A percentile compares a stretch with the other conserved stretches of the same genome.
Evolutionary conservation across 768 basidiomycete species (phyloP).

Genomic region (Leucosporidium yakuticum): DNA sequence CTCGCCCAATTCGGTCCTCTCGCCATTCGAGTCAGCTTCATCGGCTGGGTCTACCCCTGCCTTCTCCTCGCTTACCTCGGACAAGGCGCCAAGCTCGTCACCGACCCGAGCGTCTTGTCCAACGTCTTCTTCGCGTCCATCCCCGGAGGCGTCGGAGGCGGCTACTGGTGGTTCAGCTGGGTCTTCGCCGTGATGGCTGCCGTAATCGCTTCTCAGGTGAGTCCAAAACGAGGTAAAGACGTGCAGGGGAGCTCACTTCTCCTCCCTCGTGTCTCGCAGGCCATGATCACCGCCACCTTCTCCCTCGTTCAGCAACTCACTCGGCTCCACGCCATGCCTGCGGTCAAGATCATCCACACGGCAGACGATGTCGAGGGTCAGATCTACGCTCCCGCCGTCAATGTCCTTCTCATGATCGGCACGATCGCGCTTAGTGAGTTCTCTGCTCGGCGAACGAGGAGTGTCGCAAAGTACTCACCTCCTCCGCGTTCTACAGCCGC

Average conservation of each 20-base stretch:
- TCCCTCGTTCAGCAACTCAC: slow-evolving; percentile 57
- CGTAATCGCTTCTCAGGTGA: slow-evolving; percentile 44
- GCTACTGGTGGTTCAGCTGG: slow-evolving; percentile 63
- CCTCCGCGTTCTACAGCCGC: slow-evolving; percentile 52
- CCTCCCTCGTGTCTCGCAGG: slow-evolving; percentile 44
- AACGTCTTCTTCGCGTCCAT: slow-evolving; percentile 64
- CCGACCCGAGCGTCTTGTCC: slow-evolving; percentile 49
- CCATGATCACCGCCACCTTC: slow-evolving; percentile 63
- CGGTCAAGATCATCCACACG: slow-evolving; percentile 52
- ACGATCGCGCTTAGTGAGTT: slow-evolving; percentile 24
- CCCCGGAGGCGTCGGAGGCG: slow-evolving; percentile 54
- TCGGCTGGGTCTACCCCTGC: slow-evolving; percentile 54
- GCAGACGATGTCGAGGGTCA: slow-evolving; percentile 59
- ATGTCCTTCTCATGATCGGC: slow-evolving; percentile 48
- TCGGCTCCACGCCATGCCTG: slow-evolving; percentile 43
- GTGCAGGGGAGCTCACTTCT: background rate
- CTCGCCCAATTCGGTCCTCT: slow-evolving; percentile 62
- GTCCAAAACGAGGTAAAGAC: no score
- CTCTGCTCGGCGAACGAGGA: background rate
- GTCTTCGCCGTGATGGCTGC: slow-evolving; percentile 62
- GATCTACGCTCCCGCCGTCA: slow-evolving; percentile 60
- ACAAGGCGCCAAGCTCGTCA: slow-evolving; percentile 60
- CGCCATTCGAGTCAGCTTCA: slow-evolving; percentile 55
- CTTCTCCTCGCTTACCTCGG: slow-evolving; percentile 60
- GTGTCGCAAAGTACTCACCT: slow-evolving; percentile 48